phyloP scores from a whole-genome alignment of 805 yeast species.

The Priceomyces carsonii region DNA sequence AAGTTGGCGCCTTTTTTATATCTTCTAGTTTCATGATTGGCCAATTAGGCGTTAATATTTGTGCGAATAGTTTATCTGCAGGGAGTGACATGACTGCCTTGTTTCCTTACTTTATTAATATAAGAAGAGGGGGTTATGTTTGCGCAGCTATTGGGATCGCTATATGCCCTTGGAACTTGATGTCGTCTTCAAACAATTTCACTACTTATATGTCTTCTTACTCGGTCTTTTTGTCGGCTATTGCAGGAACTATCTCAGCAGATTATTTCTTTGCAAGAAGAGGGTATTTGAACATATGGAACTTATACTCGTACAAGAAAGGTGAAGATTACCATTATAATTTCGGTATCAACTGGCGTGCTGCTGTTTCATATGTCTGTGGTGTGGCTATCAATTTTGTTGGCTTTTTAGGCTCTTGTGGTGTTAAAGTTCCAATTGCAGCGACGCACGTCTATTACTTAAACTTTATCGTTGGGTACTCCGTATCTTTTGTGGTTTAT shows the following conservation, averaged over 20 bases:
- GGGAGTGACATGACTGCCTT: constrained; percentile 53
- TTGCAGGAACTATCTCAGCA: constrained; percentile 30
- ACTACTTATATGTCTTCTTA: constrained; percentile 34
- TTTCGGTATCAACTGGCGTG: neutral
- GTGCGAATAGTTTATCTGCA: too few relatives aligned
- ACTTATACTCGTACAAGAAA: neutral
- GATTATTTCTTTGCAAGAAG: constrained; percentile 30
- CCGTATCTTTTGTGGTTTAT: neutral
- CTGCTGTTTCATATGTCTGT: neutral
- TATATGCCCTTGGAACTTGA: constrained; percentile 34
- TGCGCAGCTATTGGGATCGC: constrained; percentile 30
- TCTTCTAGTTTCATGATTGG: too few relatives aligned
- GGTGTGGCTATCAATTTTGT: neutral
- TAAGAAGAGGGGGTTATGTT: constrained; percentile 44
- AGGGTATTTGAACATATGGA: neutral
- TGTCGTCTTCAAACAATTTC: constrained; percentile 28
- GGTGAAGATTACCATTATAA: neutral
- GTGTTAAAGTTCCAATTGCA: neutral
- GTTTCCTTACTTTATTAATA: constrained; percentile 45
- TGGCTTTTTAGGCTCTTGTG: neutral
- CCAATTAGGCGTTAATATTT: too few relatives aligned
- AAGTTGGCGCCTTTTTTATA: too few relatives aligned
- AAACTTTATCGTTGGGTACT: neutral
- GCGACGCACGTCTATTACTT: constrained; percentile 1
- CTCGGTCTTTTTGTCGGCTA: constrained; percentile 32